Evolutionary conservation across 148 eudicot species (phyloP).

Genomic region (Fagopyrum esculentum): DNA sequence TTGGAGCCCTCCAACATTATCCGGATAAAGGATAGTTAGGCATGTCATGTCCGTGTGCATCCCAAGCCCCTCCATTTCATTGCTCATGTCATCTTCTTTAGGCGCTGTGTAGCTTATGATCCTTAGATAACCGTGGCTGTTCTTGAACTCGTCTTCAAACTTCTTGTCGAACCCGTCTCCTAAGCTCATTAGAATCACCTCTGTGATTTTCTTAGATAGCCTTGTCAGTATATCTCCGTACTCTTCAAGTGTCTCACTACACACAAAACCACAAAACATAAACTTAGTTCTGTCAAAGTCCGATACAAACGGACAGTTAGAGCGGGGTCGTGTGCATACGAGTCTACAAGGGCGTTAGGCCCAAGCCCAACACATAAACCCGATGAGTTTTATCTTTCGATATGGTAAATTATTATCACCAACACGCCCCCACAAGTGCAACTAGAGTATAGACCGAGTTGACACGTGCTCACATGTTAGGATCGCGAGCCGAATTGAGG

Average conservation of each 20-base stretch:
- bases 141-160: conserved; percentile 43
- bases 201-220: conserved; percentile 44
- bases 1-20: conserved; percentile 77
- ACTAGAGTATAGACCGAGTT: too few species aligned
- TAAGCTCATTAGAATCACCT: conserved; percentile 43
- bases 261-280: conserved; percentile 1
- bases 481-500: too few species aligned
- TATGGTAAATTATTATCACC: too few species aligned
- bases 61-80: conserved; percentile 75
- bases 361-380: too few species aligned
- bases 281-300: not conserved
- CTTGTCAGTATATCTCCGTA: conserved; percentile 66
- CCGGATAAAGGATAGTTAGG: conserved; percentile 74
- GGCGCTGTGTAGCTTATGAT: conserved; percentile 69
- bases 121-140: conserved; percentile 72
- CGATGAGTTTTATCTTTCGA: too few species aligned
- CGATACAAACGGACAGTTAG: too few species aligned
- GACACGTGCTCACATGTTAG: too few species aligned
- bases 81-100: conserved; percentile 14
- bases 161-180: conserved; percentile 46
- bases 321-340: too few species aligned
- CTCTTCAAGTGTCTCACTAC: conserved; percentile 53
- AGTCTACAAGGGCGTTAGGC: too few species aligned
- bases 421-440: too few species aligned
- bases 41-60: conserved; percentile 91